Evolutionary conservation across 345 rosid species (phyloP), one percentile per base, ranked within the genome.

Genomic region (Theobroma cacao): DNA sequence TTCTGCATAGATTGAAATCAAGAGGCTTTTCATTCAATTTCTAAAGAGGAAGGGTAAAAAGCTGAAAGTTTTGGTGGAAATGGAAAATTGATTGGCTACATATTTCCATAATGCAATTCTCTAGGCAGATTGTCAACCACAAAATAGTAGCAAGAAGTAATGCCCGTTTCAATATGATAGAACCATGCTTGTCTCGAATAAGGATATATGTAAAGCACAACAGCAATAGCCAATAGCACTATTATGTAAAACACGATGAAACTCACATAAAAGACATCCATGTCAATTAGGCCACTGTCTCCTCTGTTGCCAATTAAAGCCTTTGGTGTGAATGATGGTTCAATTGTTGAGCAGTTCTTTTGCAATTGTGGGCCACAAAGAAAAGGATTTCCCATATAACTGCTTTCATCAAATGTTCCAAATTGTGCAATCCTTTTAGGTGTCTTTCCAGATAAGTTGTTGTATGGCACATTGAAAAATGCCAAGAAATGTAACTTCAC

Each of bases 371-470:
- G 53, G 11, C 86, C 85, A 63, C 81, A 86, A 1, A 84, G 80
- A 28, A 80, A 48, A 60, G 75, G 75, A 62, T 86, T 86, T 1
- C 77, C 82, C 52, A 20, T n/a, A 26, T 79, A 81, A 6, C 84
- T 84, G 11, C 18, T 56, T 15, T 30, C 12, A 3, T 58, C 71
- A 18, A 83, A 86, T 24, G 85, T 79, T 47, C 41, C 80, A 31
- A 86, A 86, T 41, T 81, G 88, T 1, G 45, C 36, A 11, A 43
- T 56, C 18, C 18, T 75, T 1, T 36, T 22, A 0, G 64, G 85
- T 20, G 69, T 75, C 15, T 6, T 75, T 0, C 88, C 82, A 2
- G 82, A 83, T 53, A 86, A 72, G 55, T 86, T 81, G 50, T 86
- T 86, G 77, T 79, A 41, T 13, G 83, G 80, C 5, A 83, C 86